Percentiles rank a stretch among this genome's conserved stretches.
Conservation (phyloP, 2,329 filamentous ascomycete genomes). For the Coniella vitis region DNA sequence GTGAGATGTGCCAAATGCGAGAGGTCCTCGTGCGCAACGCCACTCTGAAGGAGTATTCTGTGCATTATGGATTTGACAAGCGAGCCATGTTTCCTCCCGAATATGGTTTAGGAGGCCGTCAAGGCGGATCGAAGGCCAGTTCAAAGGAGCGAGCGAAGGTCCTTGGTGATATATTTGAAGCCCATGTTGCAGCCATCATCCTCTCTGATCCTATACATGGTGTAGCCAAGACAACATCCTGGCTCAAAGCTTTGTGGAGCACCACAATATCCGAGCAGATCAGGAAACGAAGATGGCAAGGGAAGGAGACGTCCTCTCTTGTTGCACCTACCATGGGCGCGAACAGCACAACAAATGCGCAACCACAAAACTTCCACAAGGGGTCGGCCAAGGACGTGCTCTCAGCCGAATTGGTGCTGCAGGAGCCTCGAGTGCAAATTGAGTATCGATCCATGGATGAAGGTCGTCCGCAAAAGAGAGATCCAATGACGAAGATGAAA, state of each 20-base stretch:
- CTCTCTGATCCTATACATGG: conserved; percentile 60
- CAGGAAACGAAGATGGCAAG: conserved; percentile 19
- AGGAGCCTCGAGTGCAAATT: conserved; percentile 10
- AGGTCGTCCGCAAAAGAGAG: conserved; percentile 40
- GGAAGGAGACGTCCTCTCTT: conserved; percentile 5
- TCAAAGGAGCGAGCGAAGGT: conserved; percentile 61
- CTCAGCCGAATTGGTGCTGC: conserved; percentile 2
- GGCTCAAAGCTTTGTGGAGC: conserved; percentile 72
- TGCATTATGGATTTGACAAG: conserved; percentile 63
- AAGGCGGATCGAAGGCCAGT: conserved; percentile 32
- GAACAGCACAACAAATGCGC: conserved; percentile 5
- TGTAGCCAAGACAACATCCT: conserved; percentile 53
- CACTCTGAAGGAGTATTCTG: conserved; percentile 63
- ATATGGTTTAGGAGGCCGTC: conserved; percentile 29
- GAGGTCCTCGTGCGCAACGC: conserved; percentile 77
- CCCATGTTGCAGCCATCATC: conserved; percentile 76
- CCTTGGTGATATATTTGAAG: conserved; percentile 82
- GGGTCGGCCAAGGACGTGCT: conserved; percentile 44
- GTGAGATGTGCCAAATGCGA: conserved; percentile 67
- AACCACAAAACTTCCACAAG: conserved; percentile 7
- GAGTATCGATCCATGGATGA: conserved; percentile 18
- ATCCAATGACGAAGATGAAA: conserved; percentile 46
- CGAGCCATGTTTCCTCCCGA: conserved; percentile 51
- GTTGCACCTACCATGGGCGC: conserved; percentile 11
- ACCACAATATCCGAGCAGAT: conserved; percentile 54